Base-by-base conservation (phyloP, 2,329 filamentous ascomycete genomes). In the Xylariales sp. region DNA sequence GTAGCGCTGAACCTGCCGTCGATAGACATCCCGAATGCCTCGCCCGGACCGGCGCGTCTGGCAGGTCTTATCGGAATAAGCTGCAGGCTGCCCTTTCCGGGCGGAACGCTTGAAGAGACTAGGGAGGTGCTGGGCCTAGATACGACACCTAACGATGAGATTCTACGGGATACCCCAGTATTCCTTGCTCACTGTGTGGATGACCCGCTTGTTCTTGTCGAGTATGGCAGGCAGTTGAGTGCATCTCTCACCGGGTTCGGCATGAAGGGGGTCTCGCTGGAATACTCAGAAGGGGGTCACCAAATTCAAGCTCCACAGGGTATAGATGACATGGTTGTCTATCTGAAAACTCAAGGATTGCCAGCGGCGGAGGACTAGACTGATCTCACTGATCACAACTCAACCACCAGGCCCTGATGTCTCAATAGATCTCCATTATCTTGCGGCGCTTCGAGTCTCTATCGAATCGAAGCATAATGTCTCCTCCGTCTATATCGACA, bases 161-260 rank as follows among this genome's bases (percentile, higher is more conserved):
- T 65, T 2, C n/a, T 70, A n/a, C 45, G 49, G 16, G 56, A 60
- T 11, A 72, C 67, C 33, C 69, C 67, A 1, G 48, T 67, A 6
- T 53, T 74, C 35, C 49, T 73, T 3, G 59, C 68, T 35, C 69
- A 74, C 43, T 70, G 66, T 35, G 42, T 48, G 2, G 62, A 73
- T 32, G 69, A 73, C 41, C 57, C 60, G 2, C 43, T 67, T 6
- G 63, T 72, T 1, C 46, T 57, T 39, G 45, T 70, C 4, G 47
- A 55, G n/a, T 55, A 60, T 15, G 69, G 69, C 0, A 46, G 57
- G 7, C 38, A 50, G 5, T 36, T 70, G 35, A 46, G 57, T 11
- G 57, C 65, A 5, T 52, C 51, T 0, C 47, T 74, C 21, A 27
- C 35, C 1, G 42, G 46, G 1, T 66, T 68, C 23, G 67, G 65